Evolutionary conservation across 192 early-diverging fungal species (phyloP), one percentile per base, ranked within the genome.

Genomic region (Kappamyces sp.): DNA sequence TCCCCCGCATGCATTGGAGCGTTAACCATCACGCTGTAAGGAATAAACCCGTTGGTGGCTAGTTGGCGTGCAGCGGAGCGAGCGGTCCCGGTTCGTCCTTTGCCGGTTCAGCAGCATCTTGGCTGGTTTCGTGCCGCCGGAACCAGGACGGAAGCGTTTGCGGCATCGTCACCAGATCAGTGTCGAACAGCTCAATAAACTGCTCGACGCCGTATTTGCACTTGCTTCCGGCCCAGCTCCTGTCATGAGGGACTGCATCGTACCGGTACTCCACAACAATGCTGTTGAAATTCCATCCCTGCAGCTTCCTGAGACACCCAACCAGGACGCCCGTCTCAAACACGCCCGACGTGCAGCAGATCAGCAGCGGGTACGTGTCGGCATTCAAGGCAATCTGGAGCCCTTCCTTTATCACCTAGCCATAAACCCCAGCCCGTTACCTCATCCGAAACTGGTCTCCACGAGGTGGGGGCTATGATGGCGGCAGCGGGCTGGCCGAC

Each of bases 261-360:
- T 23, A 23, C 23, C 23, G 23, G 23, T 23, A 23, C 77, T 98
- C 95, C n/a, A 86, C 86, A 41, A 94, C 82, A 61, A 94, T 97
- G 1, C 93, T 91, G 63, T 92, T 97, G 62, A 97, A 59, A 93
- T 96, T 96, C 94, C 93, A 98, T 37, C 86, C 78, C 67, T 95
- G 91, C 57, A 97, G 71, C 61, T 91, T 93, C 32, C 95, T 76
- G 51, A 98, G 66, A 60, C 95, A 98, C 5, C 94, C 95, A 49
- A 98, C 82, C 42, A 97, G 74, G 2, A 84, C 88, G 3, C 95
- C 95, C 1, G 93, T 97, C 65, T 98, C 95, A 54, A 93, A 87
- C 9, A 94, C 82, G 1, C 94, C 94, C 12, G 93, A 87, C 76
- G 90, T 87, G 77, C 93, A 94, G 77, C 91, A 86, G 13, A 96